A percentile compares a stretch with the other conserved stretches of the same genome.
phyloP scores from a whole-genome alignment of 805 yeast species.

The Suhomyces prunicola region DNA sequence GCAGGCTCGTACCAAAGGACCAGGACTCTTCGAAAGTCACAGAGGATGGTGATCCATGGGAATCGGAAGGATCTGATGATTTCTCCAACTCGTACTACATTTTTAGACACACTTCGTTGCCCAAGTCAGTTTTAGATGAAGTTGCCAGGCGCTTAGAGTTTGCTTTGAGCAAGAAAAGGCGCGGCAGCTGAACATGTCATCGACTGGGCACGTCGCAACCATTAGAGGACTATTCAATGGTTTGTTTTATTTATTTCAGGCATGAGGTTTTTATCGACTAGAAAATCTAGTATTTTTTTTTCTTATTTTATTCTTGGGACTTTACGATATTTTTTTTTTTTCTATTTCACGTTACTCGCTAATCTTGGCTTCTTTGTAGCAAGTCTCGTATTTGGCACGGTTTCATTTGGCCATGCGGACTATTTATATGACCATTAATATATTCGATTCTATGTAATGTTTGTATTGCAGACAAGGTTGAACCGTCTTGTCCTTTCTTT shows the following conservation, averaged over 20 bases:
- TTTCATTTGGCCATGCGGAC: neutral
- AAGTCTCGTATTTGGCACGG: too few relatives aligned
- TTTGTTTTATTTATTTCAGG: neutral
- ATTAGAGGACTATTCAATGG: too few relatives aligned
- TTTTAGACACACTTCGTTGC: neutral
- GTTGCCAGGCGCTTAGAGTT: neutral
- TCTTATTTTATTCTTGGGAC: too few relatives aligned
- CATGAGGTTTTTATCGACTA: neutral
- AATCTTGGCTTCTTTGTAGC: too few relatives aligned
- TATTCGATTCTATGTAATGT: too few relatives aligned
- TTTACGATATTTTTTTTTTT: too few relatives aligned
- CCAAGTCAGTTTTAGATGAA: neutral
- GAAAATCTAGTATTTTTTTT: too few relatives aligned
- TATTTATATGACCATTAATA: neutral
- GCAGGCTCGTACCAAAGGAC: neutral
- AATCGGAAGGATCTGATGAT: neutral
- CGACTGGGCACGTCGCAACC: neutral
- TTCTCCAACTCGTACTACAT: neutral
- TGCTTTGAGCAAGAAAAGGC: neutral
- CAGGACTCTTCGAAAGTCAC: neutral
- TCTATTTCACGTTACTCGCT: neutral
- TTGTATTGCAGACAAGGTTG: too few relatives aligned
- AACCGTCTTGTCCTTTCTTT: too few relatives aligned
- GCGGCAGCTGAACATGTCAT: neutral
- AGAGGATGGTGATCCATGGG: neutral